These are phyloP conservation scores for Fusarium anguioides DNA, from an alignment of 2,329 filamentous ascomycete species.

Conservation along the genomic window DNA sequence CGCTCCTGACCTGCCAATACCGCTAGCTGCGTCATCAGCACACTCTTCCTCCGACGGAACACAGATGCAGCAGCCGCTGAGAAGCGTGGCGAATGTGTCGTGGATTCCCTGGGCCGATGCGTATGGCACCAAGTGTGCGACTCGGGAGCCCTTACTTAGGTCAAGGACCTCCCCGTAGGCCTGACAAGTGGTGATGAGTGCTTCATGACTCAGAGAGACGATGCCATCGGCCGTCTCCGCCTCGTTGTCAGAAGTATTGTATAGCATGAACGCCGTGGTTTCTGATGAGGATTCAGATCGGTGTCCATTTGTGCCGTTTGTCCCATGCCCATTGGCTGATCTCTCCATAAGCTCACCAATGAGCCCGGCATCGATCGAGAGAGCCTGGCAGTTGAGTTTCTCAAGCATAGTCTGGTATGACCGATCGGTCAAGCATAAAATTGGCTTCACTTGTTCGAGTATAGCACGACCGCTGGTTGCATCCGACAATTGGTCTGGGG, in stretches of 20 bases:
- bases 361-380: conserved; percentile 10
- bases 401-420: conserved; percentile 7
- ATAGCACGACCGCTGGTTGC: conserved; percentile 3
- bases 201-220: conserved; percentile 9
- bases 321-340: conserved; percentile 5
- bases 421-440: conserved; percentile 11
- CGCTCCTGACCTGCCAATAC: conserved; percentile 9
- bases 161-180: conserved; percentile 7
- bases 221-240: conserved; percentile 5
- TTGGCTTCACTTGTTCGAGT: conserved; percentile 10
- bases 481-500: conserved; percentile 7
- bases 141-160: conserved; percentile 10
- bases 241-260: conserved; percentile 11
- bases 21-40: conserved; percentile 4
- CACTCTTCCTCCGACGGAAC: conserved; percentile 5
- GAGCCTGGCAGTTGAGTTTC: conserved; percentile 5
- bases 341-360: conserved; percentile 6
- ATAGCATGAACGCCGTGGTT: conserved; percentile 11
- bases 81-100: conserved; percentile 7
- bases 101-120: conserved; percentile 9
- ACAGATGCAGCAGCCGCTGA: conserved; percentile 9
- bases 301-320: conserved; percentile 12
- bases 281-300: conserved; percentile 2
- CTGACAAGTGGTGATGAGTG: conserved; percentile 9
- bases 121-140: conserved; percentile 10